These are phyloP conservation scores for Aspergillus aculeatinus DNA, from an alignment of 2,329 filamentous ascomycete species.

Conservation along the genomic window DNA sequence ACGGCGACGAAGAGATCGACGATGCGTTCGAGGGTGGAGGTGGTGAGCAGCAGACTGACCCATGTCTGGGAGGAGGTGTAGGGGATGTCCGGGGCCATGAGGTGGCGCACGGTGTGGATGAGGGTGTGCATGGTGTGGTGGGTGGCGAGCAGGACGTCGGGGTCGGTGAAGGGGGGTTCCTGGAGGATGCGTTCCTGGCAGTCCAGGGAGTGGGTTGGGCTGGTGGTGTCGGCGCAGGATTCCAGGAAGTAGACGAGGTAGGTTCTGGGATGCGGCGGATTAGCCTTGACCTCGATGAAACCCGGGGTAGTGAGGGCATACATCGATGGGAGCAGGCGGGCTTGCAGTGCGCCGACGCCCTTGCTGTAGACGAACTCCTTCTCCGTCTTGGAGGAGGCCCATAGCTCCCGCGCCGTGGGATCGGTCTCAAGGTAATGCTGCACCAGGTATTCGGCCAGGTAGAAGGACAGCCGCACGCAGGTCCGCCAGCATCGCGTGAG, in stretches of 20 bases:
- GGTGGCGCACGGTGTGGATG: constrained; percentile 23
- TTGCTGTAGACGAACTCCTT: constrained; percentile 27
- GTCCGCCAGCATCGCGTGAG: constrained; percentile 27
- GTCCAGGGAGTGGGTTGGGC: constrained; percentile 11
- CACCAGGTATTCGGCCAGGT: constrained; percentile 25
- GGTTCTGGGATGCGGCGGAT: constrained; percentile 13
- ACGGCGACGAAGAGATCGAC: constrained; percentile 24
- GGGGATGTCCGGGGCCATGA: constrained; percentile 28
- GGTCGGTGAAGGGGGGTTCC: constrained; percentile 24
- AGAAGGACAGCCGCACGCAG: constrained; percentile 27
- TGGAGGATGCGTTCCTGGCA: constrained; percentile 25
- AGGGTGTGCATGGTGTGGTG: constrained; percentile 29
- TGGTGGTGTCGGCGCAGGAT: constrained; percentile 6
- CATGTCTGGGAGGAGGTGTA: constrained; percentile 24
- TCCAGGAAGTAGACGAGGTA: constrained; percentile 29
- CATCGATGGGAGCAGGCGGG: constrained; percentile 23
- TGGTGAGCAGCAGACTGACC: constrained; percentile 28
- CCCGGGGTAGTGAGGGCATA: constrained; percentile 5
- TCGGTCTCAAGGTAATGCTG: constrained; percentile 25
- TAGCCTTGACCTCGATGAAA: not conserved
- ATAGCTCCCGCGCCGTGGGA: constrained; percentile 15
- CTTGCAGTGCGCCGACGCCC: constrained; percentile 22
- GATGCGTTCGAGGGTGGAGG: constrained; percentile 26
- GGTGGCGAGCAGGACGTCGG: constrained; percentile 23
- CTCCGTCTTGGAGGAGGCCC: constrained; percentile 27